Conservation (phyloP, 805 yeast genomes). For the Candida fluviatilis region DNA sequence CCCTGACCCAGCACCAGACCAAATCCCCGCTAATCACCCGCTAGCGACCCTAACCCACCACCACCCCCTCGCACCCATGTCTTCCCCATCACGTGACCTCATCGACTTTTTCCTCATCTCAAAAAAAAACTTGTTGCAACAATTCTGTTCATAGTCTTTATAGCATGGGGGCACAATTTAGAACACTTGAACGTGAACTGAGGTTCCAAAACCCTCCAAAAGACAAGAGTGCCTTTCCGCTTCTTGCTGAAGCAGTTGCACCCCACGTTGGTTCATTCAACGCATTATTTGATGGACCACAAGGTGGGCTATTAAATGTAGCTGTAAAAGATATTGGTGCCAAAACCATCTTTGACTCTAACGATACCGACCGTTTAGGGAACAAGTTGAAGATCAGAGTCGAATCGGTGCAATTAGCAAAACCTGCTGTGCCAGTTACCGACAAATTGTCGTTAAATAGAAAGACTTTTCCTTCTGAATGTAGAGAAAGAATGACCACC, state of each 20-base stretch:
- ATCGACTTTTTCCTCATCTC: constrained; percentile 1
- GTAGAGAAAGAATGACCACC: constrained; percentile 84
- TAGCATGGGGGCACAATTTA: constrained; percentile 46
- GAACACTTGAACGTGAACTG: constrained; percentile 83
- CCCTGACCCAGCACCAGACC: no score
- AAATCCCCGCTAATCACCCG: no score
- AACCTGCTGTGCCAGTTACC: constrained; percentile 68
- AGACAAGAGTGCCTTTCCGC: constrained; percentile 77
- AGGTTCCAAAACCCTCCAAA: constrained; percentile 87
- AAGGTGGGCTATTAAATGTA: constrained; percentile 77
- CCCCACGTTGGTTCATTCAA: constrained; percentile 97
- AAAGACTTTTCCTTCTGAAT: constrained; percentile 70
- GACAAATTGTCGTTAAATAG: constrained; percentile 77
- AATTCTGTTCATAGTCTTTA: neutral
- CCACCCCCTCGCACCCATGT: no score
- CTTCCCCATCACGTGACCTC: neutral
- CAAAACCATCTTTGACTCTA: constrained; percentile 80
- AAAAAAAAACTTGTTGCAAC: neutral
- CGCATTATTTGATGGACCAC: constrained; percentile 86
- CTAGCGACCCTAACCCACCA: no score
- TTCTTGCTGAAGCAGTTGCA: constrained; percentile 81
- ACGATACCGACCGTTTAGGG: constrained; percentile 66
- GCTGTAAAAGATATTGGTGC: constrained; percentile 88
- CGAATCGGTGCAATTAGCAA: constrained; percentile 84
- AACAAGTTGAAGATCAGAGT: constrained; percentile 80